phyloP scores from a whole-genome alignment of 768 basidiomycete species.

The Ramaria rubella region DNA sequence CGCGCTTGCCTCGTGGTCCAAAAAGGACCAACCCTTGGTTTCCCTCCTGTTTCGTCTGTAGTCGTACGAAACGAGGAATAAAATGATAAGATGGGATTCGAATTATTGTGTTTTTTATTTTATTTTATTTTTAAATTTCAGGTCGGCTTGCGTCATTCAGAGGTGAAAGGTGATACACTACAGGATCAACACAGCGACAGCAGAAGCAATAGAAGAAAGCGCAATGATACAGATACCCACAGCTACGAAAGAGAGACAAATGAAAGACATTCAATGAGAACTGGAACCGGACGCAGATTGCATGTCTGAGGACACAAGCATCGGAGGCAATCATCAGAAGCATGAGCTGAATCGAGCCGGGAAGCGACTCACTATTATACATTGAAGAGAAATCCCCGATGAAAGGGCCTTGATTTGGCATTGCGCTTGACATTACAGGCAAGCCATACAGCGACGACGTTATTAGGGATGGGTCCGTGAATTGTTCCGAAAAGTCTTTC shows the following conservation, averaged over 20 bases:
- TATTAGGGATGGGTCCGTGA: constrained; percentile 1
- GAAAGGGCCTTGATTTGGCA: neutral
- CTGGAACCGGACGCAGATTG: neutral
- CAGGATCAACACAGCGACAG: neutral
- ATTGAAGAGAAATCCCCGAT: neutral
- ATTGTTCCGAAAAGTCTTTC: constrained; percentile 3
- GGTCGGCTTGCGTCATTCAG: too few relatives aligned
- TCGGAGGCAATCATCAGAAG: too few relatives aligned
- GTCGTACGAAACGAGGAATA: neutral
- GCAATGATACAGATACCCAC: neutral
- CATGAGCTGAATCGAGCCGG: too few relatives aligned
- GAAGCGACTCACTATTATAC: neutral
- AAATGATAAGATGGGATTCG: neutral
- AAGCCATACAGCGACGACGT: constrained; percentile 6
- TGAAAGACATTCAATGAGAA: neutral
- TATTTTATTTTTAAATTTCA: neutral
- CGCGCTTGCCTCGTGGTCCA: constrained; percentile 8
- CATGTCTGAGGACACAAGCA: neutral
- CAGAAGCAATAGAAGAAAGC: neutral
- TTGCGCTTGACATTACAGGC: constrained; percentile 4
- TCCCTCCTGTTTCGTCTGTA: constrained; percentile 3
- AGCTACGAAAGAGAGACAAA: too few relatives aligned
- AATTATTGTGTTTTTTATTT: neutral
- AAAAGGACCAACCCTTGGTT: constrained; percentile 7
- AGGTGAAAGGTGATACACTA: neutral